phyloP scores from a whole-genome alignment of 768 basidiomycete genomes.

The Terana coerulea region DNA sequence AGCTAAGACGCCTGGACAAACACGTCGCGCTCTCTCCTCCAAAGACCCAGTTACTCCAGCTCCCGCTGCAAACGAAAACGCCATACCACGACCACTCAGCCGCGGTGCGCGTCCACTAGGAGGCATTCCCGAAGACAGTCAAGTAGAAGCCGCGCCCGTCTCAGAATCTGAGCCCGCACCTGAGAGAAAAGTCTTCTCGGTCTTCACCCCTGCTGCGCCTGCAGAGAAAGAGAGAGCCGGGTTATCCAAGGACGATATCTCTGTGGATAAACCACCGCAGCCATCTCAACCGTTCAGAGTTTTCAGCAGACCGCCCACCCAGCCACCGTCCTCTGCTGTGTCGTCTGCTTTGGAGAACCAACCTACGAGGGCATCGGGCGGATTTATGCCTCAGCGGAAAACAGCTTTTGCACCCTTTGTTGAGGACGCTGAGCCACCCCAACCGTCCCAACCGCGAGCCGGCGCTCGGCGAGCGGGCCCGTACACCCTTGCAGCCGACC shows the following conservation, averaged over 20 bases:
- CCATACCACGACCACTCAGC: conserved; percentile 11
- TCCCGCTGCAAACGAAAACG: conserved; percentile 17
- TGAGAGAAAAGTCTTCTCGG: conserved; percentile 58
- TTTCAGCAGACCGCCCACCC: conserved; percentile 61
- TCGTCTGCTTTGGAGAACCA: too few relatives aligned
- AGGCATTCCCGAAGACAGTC: neutral
- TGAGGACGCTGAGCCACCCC: conserved; percentile 16
- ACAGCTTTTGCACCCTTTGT: conserved; percentile 37
- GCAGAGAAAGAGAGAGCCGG: neutral
- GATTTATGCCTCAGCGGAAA: conserved; percentile 4
- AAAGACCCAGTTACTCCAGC: conserved; percentile 35
- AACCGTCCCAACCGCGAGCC: neutral
- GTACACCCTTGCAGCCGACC: conserved; percentile 18
- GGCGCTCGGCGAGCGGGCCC: conserved; percentile 15
- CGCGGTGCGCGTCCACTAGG: neutral
- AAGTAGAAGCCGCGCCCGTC: conserved; percentile 2
- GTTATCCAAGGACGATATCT: conserved; percentile 7
- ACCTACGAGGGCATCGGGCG: too few relatives aligned
- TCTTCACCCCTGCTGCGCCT: neutral
- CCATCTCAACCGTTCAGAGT: conserved; percentile 45
- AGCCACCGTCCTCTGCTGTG: too few relatives aligned
- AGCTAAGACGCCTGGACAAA: conserved; percentile 26
- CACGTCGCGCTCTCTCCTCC: conserved; percentile 41
- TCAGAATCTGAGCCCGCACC: conserved; percentile 2
- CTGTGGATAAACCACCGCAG: conserved; percentile 31